A percentile compares a stretch with the other conserved stretches of the same genome.
These are phyloP conservation scores for Podaxis pistillaris DNA, from an alignment of 768 basidiomycete genomes.

Conservation along the genomic window DNA sequence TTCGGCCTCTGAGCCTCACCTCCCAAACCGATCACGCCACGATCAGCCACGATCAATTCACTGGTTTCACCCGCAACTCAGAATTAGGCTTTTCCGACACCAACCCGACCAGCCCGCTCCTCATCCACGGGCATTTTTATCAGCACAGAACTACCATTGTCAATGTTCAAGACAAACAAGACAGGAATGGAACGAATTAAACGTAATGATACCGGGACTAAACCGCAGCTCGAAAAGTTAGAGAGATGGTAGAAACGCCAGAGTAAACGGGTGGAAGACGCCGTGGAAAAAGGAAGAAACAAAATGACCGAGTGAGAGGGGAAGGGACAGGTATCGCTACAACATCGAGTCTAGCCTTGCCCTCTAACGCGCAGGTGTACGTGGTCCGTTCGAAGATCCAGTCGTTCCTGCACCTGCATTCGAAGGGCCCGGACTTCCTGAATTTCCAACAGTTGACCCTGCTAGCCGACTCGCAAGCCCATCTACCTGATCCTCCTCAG, in stretches of 20 bases:
- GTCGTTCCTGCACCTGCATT: constrained; percentile 1
- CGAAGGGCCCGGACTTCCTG: background rate
- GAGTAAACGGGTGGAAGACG: background rate
- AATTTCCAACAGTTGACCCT: constrained; percentile 28
- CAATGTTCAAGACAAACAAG: background rate
- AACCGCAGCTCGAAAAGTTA: background rate
- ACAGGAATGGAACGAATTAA: background rate
- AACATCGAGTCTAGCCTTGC: background rate
- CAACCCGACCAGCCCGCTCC: background rate
- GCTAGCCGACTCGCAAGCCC: constrained; percentile 34
- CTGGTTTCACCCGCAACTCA: background rate
- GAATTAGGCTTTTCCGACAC: background rate
- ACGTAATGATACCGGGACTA: constrained; percentile 7
- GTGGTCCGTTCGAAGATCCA: background rate
- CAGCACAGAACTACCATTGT: background rate
- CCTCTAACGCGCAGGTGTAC: background rate
- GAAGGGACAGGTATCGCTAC: constrained; percentile 3
- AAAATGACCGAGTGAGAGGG: background rate
- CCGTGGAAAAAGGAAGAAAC: background rate
- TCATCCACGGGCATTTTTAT: background rate
- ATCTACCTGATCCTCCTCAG: constrained; percentile 39
- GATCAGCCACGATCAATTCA: background rate
- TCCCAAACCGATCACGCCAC: no score
- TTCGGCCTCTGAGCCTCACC: background rate
- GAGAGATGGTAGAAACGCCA: background rate